Evolutionary conservation across 1,284 basidiomycete species (phyloP).

Genomic region (Psilocybe mexicana): DNA sequence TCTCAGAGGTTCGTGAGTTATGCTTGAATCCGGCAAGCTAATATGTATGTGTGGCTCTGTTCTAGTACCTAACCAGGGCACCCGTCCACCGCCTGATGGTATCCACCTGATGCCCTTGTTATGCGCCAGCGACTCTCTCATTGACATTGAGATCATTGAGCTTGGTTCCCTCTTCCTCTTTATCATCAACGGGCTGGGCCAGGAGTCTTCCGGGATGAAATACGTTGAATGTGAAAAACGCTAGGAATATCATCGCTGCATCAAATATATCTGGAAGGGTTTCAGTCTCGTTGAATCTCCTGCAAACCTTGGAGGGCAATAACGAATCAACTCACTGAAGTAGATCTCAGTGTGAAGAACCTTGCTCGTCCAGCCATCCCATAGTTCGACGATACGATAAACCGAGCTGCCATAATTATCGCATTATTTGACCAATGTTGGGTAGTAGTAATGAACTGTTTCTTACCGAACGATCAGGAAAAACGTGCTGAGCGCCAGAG

Average conservation of each 20-base stretch:
- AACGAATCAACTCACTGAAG: constrained; percentile 40
- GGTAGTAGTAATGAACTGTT: not conserved
- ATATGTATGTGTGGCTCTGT: too few relatives aligned
- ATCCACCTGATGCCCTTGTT: too few relatives aligned
- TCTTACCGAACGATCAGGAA: not conserved
- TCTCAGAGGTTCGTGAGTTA: too few relatives aligned
- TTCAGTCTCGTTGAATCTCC: not conserved
- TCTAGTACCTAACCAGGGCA: too few relatives aligned
- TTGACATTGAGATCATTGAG: not conserved
- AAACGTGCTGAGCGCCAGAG: not conserved
- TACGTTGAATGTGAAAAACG: constrained; percentile 54
- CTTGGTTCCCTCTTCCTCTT: not conserved
- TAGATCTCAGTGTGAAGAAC: constrained; percentile 52
- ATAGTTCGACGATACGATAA: constrained; percentile 54
- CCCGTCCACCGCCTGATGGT: too few relatives aligned
- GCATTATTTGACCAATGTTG: not conserved
- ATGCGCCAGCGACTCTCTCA: not conserved
- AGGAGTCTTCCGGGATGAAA: constrained; percentile 48
- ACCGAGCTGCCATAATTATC: constrained; percentile 24
- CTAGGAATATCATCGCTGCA: constrained; percentile 60
- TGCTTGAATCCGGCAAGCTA: too few relatives aligned
- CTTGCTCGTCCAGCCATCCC: constrained; percentile 50
- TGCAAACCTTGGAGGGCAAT: not conserved
- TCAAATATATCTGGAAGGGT: constrained; percentile 50
- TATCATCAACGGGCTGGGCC: not conserved